Evolutionary conservation across 2,329 filamentous ascomycete genomes (phyloP).

Genomic region (Trichoderma koningiopsis): DNA sequence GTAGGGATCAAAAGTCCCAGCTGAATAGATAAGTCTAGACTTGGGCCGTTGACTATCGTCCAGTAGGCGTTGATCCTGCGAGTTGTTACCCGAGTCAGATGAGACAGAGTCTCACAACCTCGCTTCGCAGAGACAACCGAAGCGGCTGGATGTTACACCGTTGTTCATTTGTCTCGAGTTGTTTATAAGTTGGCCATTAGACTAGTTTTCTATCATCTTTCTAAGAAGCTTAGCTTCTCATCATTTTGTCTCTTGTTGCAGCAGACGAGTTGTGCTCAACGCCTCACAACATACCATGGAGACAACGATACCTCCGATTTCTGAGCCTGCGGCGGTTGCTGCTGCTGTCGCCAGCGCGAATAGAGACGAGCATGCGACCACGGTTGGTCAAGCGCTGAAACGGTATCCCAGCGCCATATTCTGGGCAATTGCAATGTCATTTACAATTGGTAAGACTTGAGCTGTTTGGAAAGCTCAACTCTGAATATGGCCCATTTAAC

Average conservation of each 20-base stretch:
- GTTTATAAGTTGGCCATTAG: background rate
- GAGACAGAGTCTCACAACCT: background rate
- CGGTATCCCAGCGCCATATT: slow-evolving; percentile 37
- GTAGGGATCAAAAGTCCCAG: background rate
- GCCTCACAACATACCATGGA: background rate
- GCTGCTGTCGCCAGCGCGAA: slow-evolving; percentile 28
- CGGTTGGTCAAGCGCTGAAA: slow-evolving; percentile 30
- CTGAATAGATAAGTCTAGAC: background rate
- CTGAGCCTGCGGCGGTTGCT: slow-evolving; percentile 8
- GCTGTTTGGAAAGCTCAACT: background rate
- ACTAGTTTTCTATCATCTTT: background rate
- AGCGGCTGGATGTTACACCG: background rate
- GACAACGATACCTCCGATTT: background rate
- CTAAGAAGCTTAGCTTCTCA: background rate
- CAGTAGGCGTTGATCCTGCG: background rate
- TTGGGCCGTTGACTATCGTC: background rate
- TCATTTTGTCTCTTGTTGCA: background rate
- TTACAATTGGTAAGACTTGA: slow-evolving; percentile 23
- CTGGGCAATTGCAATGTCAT: slow-evolving; percentile 37
- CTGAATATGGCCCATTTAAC: too few species aligned
- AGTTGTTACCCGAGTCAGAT: background rate
- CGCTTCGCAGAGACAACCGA: background rate
- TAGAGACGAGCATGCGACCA: slow-evolving; percentile 32
- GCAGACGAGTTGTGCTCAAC: background rate
- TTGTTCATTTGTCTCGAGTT: background rate